Conservation (phyloP, 2,329 filamentous ascomycete species). For the Xenosphaeropsis pyriputrescens region DNA sequence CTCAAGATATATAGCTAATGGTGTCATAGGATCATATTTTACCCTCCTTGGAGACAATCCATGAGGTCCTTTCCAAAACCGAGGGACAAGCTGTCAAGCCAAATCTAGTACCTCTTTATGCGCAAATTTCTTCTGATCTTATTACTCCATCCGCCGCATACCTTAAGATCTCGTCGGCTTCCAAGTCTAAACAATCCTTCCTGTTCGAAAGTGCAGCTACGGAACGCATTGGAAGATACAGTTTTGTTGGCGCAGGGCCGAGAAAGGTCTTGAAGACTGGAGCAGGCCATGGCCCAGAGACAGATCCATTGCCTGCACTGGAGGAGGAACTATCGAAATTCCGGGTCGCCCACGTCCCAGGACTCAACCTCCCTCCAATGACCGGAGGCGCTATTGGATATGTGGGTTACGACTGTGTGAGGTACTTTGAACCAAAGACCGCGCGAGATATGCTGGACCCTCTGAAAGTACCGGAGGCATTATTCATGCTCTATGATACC, state of each 20-base stretch:
- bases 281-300: slow-evolving; percentile 68
- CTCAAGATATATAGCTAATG: too few relatives aligned
- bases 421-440: slow-evolving; percentile 98
- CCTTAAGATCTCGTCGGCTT: slow-evolving; percentile 72
- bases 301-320: slow-evolving; percentile 72
- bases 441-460: slow-evolving; percentile 77
- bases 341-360: slow-evolving; percentile 71
- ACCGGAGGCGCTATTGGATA: slow-evolving; percentile 92
- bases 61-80: slow-evolving; percentile 35
- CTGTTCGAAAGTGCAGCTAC: slow-evolving; percentile 92
- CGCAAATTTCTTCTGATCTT: slow-evolving; percentile 80
- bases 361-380: slow-evolving; percentile 68
- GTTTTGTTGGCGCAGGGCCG: slow-evolving; percentile 76
- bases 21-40: slow-evolving; percentile 29
- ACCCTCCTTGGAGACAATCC: slow-evolving; percentile 46
- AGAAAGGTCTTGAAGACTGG: slow-evolving; percentile 78
- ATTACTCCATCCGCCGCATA: slow-evolving; percentile 93
- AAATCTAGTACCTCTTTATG: slow-evolving; percentile 71
- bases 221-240: slow-evolving; percentile 87
- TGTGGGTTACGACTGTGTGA: slow-evolving; percentile 93
- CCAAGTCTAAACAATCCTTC: slow-evolving; percentile 68
- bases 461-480: slow-evolving; percentile 75
- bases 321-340: slow-evolving; percentile 67
- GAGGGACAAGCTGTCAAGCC: slow-evolving; percentile 36
- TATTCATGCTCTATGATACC: slow-evolving; percentile 96